phyloP scores from a whole-genome alignment of 352 stramenopile genomes.

The Globisporangium recalcitrans region DNA sequence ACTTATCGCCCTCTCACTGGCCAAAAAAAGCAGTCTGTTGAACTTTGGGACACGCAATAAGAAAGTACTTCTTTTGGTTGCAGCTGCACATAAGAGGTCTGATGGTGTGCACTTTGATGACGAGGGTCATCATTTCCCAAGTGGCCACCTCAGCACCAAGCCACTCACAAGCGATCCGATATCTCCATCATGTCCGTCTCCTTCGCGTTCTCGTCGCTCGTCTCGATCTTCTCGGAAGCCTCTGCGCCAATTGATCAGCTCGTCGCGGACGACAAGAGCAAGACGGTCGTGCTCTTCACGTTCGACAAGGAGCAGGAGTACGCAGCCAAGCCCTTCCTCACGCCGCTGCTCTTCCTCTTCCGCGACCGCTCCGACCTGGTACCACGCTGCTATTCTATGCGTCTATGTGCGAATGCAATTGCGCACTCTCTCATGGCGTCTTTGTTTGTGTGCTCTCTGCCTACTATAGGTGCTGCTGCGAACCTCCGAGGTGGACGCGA shows the following conservation, averaged over 20 bases:
- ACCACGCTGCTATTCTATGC: conserved; percentile 4
- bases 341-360: conserved; percentile 56
- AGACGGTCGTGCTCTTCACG: conserved; percentile 28
- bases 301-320: conserved; percentile 28
- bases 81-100: neutral
- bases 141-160: neutral
- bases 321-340: conserved; percentile 43
- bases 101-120: neutral
- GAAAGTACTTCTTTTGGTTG: neutral
- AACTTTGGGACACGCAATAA: conserved; percentile 1
- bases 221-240: conserved; percentile 7
- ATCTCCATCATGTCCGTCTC: conserved; percentile 7
- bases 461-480: conserved; percentile 38
- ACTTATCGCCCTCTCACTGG: neutral
- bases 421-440: neutral
- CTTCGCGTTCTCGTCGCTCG: conserved; percentile 12
- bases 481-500: conserved; percentile 23
- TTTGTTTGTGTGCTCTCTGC: conserved; percentile 3
- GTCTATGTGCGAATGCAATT: neutral
- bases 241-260: conserved; percentile 21
- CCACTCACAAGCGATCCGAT: neutral
- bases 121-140: neutral
- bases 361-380: conserved; percentile 59
- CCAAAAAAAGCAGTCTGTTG: neutral
- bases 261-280: conserved; percentile 21